A percentile compares a stretch with the other conserved stretches of the same genome.
phyloP scores from a whole-genome alignment of 1,284 basidiomycete genomes.

The Leccinum glutinopallens region DNA sequence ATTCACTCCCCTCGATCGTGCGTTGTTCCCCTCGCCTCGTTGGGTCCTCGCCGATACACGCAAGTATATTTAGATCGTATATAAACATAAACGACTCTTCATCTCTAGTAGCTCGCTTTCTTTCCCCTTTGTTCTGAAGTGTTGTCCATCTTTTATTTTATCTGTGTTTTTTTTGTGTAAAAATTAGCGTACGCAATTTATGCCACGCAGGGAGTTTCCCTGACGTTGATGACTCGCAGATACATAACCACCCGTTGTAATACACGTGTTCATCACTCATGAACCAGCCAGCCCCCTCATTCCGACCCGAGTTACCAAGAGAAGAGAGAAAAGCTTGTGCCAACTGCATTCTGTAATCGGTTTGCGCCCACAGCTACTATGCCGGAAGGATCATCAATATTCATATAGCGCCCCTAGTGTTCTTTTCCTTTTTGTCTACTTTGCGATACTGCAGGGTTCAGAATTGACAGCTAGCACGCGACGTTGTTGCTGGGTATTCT shows the following conservation, averaged over 20 bases:
- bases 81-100: conserved; percentile 17
- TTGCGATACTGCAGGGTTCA: not conserved
- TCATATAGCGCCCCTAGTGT: conserved; percentile 1
- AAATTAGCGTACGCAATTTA: not conserved
- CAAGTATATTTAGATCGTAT: conserved; percentile 23
- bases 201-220: not conserved
- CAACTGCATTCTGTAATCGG: conserved; percentile 19
- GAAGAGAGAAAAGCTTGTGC: not conserved
- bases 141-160: conserved; percentile 6
- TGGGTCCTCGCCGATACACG: conserved; percentile 10
- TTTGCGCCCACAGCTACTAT: conserved; percentile 21
- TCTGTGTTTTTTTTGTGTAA: not conserved
- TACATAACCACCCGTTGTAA: not conserved
- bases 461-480: not conserved
- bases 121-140: not conserved
- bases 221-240: not conserved
- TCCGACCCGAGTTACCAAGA: not conserved
- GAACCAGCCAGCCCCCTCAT: not conserved
- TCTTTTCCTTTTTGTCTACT: not conserved
- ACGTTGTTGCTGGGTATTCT: not conserved
- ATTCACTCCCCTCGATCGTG: conserved; percentile 12
- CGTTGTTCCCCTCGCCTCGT: conserved; percentile 6
- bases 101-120: conserved; percentile 13
- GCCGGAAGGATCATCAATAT: conserved; percentile 26
- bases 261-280: not conserved